These are phyloP conservation scores for Schizothecium vesticola DNA, from an alignment of 495 filamentous ascomycete genomes.

Conservation along the genomic window DNA sequence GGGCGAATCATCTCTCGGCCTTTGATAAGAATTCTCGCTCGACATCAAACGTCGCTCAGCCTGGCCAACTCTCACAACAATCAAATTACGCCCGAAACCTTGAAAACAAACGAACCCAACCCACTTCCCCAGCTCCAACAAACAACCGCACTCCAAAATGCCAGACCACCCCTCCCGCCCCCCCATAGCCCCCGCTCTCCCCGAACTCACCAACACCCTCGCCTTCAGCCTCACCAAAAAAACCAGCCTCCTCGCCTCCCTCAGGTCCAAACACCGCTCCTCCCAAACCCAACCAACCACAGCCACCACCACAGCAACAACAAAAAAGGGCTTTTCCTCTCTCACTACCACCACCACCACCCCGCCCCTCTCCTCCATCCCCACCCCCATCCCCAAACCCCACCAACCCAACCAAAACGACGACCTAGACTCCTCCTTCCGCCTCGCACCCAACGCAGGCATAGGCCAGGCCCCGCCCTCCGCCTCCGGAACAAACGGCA, in stretches of 20 bases:
- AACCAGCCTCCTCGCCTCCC: slow-evolving; percentile 10
- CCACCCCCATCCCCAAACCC: not conserved
- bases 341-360: slow-evolving; percentile 5
- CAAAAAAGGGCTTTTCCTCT: slow-evolving; percentile 17
- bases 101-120: not conserved
- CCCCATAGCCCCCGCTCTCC: slow-evolving; percentile 28
- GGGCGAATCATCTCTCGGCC: not conserved
- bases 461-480: slow-evolving; percentile 23
- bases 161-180: slow-evolving; percentile 1
- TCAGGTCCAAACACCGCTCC: slow-evolving; percentile 8
- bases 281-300: slow-evolving; percentile 8
- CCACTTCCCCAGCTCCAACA: not conserved
- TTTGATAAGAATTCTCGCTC: not conserved
- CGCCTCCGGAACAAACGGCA: not conserved
- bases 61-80: not conserved
- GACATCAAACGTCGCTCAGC: not conserved
- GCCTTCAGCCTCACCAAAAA: slow-evolving; percentile 16
- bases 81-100: too few species aligned
- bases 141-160: not conserved
- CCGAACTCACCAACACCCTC: slow-evolving; percentile 35
- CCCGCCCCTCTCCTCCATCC: not conserved
- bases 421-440: slow-evolving; percentile 24
- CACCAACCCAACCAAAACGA: slow-evolving; percentile 17
- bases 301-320: slow-evolving; percentile 1
- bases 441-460: slow-evolving; percentile 34